Evolutionary conservation across 2,329 filamentous ascomycete species (phyloP), one percentile per base, ranked within the genome.

Genomic region (Alternaria incomplexa): DNA sequence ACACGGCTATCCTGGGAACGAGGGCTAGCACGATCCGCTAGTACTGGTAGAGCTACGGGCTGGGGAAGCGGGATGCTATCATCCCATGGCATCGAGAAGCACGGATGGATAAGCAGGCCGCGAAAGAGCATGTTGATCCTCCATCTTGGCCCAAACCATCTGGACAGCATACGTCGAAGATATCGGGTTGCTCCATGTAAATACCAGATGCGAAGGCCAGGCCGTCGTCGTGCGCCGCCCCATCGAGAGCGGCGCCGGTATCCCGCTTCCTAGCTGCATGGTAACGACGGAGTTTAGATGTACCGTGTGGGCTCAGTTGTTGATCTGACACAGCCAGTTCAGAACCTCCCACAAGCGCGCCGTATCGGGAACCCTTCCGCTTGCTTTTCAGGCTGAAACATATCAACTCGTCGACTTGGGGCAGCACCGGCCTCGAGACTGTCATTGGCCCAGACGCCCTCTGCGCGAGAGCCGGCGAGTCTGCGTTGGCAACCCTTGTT

Each of bases 201-300:
- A 30, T 52, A 15, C 20, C 15, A 22, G 30, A 9, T 52, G 48
- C 48, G 7, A 40, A 52, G 48, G 48, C 48, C 30, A 23, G 48
- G 22, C 48, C 48, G 20, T 52, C 48, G 48, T 30, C 48, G 48
- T 32, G 48, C 23, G 48, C 48, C 48, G 47, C 56, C 45, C 46
- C 46, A 28, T 51, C 30, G 23, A 44, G 54, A 30, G 59, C 59
- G 40, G 59, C 59, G 50, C 54, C 55, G 59, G 51, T 52, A 56
- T 62, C 54, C 59, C 59, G 59, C 46, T 53, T 52, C 47, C 59
- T 62, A 62, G 59, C 59, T 53, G 54, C 48, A 59, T 59, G 47
- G 45, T 43, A 23, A 46, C 56, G 47, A 46, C 56, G 47, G 48
- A 59, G 48, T 54, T 54, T 36, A 54, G 51, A 53, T 54, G 56